Percentiles rank a stretch among this genome's conserved stretches.
These are phyloP conservation scores for Abrus precatorius DNA, from an alignment of 306 rosid species.

Conservation along the genomic window DNA sequence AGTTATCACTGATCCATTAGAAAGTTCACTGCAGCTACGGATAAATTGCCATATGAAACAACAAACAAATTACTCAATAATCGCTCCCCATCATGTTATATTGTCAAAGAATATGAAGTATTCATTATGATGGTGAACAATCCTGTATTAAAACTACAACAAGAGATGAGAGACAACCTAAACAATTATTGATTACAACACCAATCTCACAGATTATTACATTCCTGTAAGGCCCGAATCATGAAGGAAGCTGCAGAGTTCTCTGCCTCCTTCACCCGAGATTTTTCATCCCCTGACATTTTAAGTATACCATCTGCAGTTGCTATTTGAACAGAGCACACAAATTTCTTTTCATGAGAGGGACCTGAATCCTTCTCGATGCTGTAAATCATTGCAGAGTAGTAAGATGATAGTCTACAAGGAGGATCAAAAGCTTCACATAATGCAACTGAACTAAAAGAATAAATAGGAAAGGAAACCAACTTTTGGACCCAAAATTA, in stretches of 20 bases:
- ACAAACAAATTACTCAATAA: not conserved
- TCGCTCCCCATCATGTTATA: not conserved
- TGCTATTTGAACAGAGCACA: conserved; percentile 57
- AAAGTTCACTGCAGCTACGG: not conserved
- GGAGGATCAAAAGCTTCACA: conserved; percentile 8
- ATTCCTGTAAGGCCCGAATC: conserved; percentile 62
- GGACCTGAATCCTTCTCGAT: conserved; percentile 65
- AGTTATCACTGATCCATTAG: not conserved
- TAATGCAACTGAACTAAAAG: conserved; percentile 17
- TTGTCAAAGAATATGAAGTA: not conserved
- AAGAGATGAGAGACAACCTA: not conserved
- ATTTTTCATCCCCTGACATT: conserved; percentile 43
- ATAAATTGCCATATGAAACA: not conserved
- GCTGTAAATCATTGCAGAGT: conserved; percentile 54
- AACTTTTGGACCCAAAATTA: too few species aligned
- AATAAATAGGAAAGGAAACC: not conserved
- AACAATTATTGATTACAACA: not conserved
- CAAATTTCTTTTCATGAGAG: conserved; percentile 63
- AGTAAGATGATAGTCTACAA: conserved; percentile 20
- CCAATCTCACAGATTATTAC: conserved; percentile 38
- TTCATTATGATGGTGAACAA: not conserved
- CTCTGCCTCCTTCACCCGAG: conserved; percentile 63
- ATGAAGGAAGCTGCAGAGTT: conserved; percentile 78
- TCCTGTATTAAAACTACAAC: not conserved
- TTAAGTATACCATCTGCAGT: conserved; percentile 42